Base-by-base conservation (phyloP, 2,329 filamentous ascomycete genomes). In the Myotisia sp. region DNA sequence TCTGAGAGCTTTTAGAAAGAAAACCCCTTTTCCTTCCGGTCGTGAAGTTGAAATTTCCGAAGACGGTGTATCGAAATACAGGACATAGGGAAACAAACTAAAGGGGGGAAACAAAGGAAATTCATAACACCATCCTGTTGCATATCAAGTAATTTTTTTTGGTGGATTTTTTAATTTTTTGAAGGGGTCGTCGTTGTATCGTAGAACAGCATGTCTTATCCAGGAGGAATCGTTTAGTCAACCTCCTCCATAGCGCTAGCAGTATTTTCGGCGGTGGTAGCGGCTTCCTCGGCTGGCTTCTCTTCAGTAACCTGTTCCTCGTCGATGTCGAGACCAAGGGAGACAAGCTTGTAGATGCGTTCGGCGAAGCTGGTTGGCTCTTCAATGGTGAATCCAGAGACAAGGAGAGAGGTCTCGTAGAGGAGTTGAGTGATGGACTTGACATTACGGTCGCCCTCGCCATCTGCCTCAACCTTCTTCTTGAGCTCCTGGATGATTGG, bases 171-270 rank as follows among this genome's bases (percentile, higher is more conserved):
- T 20, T 7, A 17, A 10, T 13, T 27, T 34, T 22, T 27, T 12
- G 22, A 9, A 28, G n/a, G n/a, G n/a, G n/a, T n/a, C n/a, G n/a
- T n/a, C n/a, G n/a, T n/a, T n/a, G n/a, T n/a, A n/a, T n/a, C n/a
- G n/a, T n/a, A n/a, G n/a, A n/a, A n/a, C n/a, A n/a, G n/a, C 27
- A 7, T 26, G 16, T 27, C 27, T 34, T 26, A 26, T 34, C 21
- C 14, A 3, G 23, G 23, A 4, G 9, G 20, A 21, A 30, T 33
- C 33, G 50, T 65, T 53, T 92, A 98, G 74, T 98, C 90, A 60
- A 98, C 90, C 76, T 98, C 90, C 77, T 98, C 90, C 90, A 98
- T 98, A 62, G 86, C 79, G 68, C 80, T 92, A 76, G 93, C 85
- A 51, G 78, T 79, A 46, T 79, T 67, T 50, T 71, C 73, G 36